Base-by-base conservation (phyloP, 345 rosid genomes). In the Syzygium aqueum region DNA sequence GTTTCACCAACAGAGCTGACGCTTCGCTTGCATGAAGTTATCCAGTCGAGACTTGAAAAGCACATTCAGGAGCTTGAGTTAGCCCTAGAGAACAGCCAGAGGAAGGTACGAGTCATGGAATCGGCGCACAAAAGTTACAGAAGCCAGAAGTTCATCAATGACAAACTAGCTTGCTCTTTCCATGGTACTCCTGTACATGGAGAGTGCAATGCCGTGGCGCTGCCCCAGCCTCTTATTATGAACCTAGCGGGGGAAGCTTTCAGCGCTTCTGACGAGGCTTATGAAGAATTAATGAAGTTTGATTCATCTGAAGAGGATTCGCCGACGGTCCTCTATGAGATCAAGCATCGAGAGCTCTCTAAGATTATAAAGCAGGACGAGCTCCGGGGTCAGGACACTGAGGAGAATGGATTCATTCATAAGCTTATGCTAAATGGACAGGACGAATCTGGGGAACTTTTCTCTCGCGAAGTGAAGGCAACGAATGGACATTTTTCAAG, bases 1-100 rank as follows among this genome's bases (percentile, higher is more conserved):
- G 96, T 96, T 89, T 96, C 98, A 21, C 97, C 98, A n/a, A 91
- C 91, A 61, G 97, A 94, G 87, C 89, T 97, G 88, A 94, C 92
- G 92, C 85, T 97, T 91, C 96, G 95, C 16, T 87, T 97, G 90
- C 95, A 92, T 67, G 90, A 93, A 90, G 94, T 97, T 82, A 96
- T 97, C 86, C 91, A 91, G 86, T 93, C 93, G 27, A 93, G 96
- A 84, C 93, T 94, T 43, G 95, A 94, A 91, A 93, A 92, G 78
- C 95, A 92, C 82, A 91, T 96, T 54, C 87, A 87, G 85, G 94
- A 94, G 93, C 98, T 97, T 13, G 97, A 96, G 94, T 84, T 86
- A 78, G 98, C 96, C 86, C 97, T 96, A 53, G 89, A 90, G 89
- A 92, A 89, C 92, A 94, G 98, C 93, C 94, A 94, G 90, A 92